phyloP scores from a whole-genome alignment of 2,329 filamentous ascomycete genomes.

The Xylaria sp. region DNA sequence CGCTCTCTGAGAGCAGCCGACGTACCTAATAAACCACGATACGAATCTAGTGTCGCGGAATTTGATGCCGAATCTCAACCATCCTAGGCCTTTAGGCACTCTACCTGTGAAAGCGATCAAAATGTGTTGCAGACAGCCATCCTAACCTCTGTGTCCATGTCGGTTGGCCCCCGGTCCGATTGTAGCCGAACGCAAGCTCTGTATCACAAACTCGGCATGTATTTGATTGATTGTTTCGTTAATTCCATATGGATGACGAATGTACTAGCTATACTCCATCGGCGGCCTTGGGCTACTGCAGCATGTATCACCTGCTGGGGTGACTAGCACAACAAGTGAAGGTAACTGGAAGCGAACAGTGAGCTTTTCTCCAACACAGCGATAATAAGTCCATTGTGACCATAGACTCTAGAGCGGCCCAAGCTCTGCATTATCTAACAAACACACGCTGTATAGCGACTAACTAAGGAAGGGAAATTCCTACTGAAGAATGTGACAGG shows the following conservation, averaged over 20 bases:
- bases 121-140: not conserved
- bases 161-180: conserved; percentile 58
- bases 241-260: not conserved
- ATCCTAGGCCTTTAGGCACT: conserved; percentile 55
- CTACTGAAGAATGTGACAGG: not conserved
- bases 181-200: conserved; percentile 65
- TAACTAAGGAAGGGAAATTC: not conserved
- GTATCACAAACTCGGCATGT: conserved; percentile 53
- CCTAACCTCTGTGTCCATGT: not conserved
- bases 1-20: conserved; percentile 57
- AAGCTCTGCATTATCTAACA: not conserved
- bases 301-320: not conserved
- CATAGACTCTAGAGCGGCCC: not conserved
- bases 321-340: not conserved
- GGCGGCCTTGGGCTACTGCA: not conserved
- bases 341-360: not conserved
- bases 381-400: not conserved
- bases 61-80: conserved; percentile 66
- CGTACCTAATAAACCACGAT: conserved; percentile 56
- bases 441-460: not conserved
- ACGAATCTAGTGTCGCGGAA: conserved; percentile 59
- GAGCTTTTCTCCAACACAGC: not conserved
- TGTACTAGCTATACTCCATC: not conserved
- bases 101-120: not conserved
- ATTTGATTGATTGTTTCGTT: not conserved